These are phyloP conservation scores for Boletus vermiculosoides DNA, from an alignment of 768 basidiomycete genomes.

Conservation along the genomic window DNA sequence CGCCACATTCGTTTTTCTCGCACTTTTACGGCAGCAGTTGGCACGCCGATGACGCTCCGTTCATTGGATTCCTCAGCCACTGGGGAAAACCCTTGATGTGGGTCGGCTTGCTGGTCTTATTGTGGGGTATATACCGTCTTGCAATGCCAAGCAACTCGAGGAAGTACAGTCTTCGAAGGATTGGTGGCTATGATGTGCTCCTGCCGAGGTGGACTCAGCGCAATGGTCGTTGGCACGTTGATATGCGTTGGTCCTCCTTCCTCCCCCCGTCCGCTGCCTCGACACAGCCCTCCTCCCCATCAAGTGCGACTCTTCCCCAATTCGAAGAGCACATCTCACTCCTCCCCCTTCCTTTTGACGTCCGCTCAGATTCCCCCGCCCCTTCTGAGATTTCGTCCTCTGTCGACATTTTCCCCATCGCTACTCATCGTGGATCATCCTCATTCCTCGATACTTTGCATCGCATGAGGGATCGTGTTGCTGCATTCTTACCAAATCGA, in stretches of 20 bases:
- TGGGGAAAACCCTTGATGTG: slow-evolving; percentile 92
- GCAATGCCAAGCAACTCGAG: slow-evolving; percentile 58
- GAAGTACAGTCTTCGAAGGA: slow-evolving; percentile 55
- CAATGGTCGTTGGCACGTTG: slow-evolving; percentile 72
- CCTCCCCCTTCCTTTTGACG: slow-evolving; percentile 62
- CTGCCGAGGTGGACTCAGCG: slow-evolving; percentile 72
- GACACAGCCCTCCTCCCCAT: slow-evolving; percentile 45
- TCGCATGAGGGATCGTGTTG: slow-evolving; percentile 55
- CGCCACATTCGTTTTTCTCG: slow-evolving; percentile 91
- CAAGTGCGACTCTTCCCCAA: slow-evolving; percentile 47
- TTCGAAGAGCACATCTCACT: slow-evolving; percentile 51
- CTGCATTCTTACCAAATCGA: slow-evolving; percentile 44
- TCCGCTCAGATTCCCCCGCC: slow-evolving; percentile 55
- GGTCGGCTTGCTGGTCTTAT: slow-evolving; percentile 69
- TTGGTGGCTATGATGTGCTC: slow-evolving; percentile 75
- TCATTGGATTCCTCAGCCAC: slow-evolving; percentile 85
- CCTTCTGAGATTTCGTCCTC: slow-evolving; percentile 47
- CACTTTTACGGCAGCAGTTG: slow-evolving; percentile 98
- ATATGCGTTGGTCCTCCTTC: slow-evolving; percentile 55
- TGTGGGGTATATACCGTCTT: slow-evolving; percentile 64
- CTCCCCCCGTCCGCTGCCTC: slow-evolving; percentile 44
- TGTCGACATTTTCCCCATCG: slow-evolving; percentile 41
- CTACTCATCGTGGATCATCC: slow-evolving; percentile 35
- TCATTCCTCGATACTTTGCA: slow-evolving; percentile 54
- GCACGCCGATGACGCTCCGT: slow-evolving; percentile 98